phyloP scores from a whole-genome alignment of 1,284 basidiomycete species.

The Sanguinoderma infundibulare region DNA sequence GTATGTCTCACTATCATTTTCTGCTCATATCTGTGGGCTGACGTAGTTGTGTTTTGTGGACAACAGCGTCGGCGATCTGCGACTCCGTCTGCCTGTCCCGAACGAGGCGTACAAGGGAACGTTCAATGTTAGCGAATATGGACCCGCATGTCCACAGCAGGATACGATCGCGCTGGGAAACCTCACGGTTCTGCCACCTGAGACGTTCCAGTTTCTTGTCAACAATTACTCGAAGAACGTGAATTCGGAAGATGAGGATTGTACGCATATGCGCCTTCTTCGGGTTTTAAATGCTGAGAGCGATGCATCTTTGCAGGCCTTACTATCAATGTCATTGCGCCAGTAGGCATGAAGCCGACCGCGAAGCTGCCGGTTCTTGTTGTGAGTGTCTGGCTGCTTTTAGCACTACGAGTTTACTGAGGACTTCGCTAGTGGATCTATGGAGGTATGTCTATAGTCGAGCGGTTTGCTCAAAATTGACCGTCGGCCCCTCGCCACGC shows the following conservation, averaged over 20 bases:
- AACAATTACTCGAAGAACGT: slow-evolving; percentile 24
- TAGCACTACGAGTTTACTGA: neutral
- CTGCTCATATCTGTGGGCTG: neutral
- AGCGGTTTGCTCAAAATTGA: neutral
- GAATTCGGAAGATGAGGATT: slow-evolving; percentile 22
- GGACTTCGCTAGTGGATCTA: slow-evolving; percentile 49
- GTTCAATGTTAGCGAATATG: slow-evolving; percentile 46
- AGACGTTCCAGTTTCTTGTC: slow-evolving; percentile 23
- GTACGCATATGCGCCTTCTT: slow-evolving; percentile 5
- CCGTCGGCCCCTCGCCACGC: no score
- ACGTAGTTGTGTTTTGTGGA: neutral
- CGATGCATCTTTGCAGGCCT: slow-evolving; percentile 43
- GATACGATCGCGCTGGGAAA: neutral
- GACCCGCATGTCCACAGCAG: slow-evolving; percentile 57
- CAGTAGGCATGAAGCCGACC: slow-evolving; percentile 35
- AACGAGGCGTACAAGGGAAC: slow-evolving; percentile 46
- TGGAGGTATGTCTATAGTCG: slow-evolving; percentile 41
- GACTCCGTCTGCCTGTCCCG: slow-evolving; percentile 53
- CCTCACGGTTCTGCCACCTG: slow-evolving; percentile 3
- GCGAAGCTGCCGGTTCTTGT: slow-evolving; percentile 59
- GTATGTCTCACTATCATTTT: slow-evolving; percentile 25
- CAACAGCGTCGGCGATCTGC: slow-evolving; percentile 4
- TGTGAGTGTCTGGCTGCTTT: slow-evolving; percentile 37
- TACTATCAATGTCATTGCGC: slow-evolving; percentile 51
- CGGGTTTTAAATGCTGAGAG: neutral